A percentile compares a stretch with the other conserved stretches of the same genome.
phyloP scores from a whole-genome alignment of 345 rosid species.

The Ceriops decandra region DNA sequence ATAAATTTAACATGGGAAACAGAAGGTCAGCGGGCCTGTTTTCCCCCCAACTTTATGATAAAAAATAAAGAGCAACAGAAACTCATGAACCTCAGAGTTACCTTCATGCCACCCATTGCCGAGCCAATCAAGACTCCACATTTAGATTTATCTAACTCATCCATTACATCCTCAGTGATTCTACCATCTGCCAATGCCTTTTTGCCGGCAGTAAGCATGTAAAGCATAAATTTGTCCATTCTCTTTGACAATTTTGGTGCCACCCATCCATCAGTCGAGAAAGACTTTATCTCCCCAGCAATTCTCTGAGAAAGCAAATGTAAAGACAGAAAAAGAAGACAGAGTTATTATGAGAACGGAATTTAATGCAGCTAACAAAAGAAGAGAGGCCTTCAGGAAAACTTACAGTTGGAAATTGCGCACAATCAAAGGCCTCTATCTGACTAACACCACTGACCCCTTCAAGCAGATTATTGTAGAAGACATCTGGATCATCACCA shows the following conservation, averaged over 20 bases:
- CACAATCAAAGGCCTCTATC: constrained; percentile 76
- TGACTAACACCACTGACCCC: constrained; percentile 77
- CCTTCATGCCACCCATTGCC: constrained; percentile 85
- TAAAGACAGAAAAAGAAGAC: constrained; percentile 1
- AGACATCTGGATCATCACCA: constrained; percentile 64
- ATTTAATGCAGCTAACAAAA: constrained; percentile 11
- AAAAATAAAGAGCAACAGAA: neutral
- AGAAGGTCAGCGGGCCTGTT: too few species aligned
- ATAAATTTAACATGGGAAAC: neutral
- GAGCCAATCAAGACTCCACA: constrained; percentile 96
- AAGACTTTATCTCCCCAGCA: constrained; percentile 78
- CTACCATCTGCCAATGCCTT: constrained; percentile 91
- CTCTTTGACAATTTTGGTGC: constrained; percentile 73
- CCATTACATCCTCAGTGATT: constrained; percentile 69
- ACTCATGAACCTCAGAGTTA: constrained; percentile 18
- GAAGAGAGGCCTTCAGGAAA: constrained; percentile 12
- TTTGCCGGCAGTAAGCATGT: constrained; percentile 84
- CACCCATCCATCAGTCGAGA: constrained; percentile 74
- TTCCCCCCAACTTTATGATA: neutral
- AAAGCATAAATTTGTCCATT: constrained; percentile 89
- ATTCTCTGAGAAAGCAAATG: constrained; percentile 46
- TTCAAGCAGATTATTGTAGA: constrained; percentile 70
- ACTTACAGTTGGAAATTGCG: constrained; percentile 64
- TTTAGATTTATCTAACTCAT: constrained; percentile 68
- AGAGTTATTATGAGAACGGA: constrained; percentile 13